Base-by-base conservation (phyloP, 805 yeast species). In the Starmerella gropengiesseri region DNA sequence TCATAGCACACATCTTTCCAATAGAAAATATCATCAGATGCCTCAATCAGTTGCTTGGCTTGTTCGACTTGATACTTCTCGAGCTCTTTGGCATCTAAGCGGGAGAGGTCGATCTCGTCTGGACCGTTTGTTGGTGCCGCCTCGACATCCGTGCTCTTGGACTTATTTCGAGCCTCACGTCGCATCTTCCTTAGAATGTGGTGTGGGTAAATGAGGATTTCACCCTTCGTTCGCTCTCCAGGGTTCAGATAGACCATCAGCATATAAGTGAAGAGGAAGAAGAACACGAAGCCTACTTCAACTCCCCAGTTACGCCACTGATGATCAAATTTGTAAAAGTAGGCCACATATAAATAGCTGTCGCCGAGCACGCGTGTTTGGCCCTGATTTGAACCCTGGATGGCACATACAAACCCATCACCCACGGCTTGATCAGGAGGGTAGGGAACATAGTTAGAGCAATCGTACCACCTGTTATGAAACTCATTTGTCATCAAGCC, bases 221-320 rank as follows among this genome's bases (percentile, higher is more conserved):
- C 56, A 39, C 58, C 58, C 45, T 55, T 52, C 23, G 64, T 60
- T 18, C 60, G 58, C 25, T 52, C 29, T 41, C 57, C 52, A 55
- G 60, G 62, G 34, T 55, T 55, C 22, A 54, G 33, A 45, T 54
- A 55, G 6, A 54, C 56, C 19, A 40, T 32, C 35, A 52, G 11
- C 53, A 67, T 65, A 34, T 61, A 61, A 17, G 67, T 64, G 30
- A 52, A 46, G 46, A 60, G 49, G 50, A 62, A 67, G 48, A 65
- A 69, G 4, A 66, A 48, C 43, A 68, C 59, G 55, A 67, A 78
- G 3, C 71, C 83, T 55, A 76, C 57, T 46, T 73, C 46, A 46
- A 79, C 73, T 55, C 86, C 94, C 45, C 79, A 68, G 59, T 84
- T 81, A 65, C 94, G 75, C 94, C 94, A 84, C 39, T 72, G 69